Percentiles rank a stretch among this genome's conserved stretches.
Evolutionary conservation across 495 filamentous ascomycete genomes (phyloP).

Genomic region (Tricharina praecox): DNA sequence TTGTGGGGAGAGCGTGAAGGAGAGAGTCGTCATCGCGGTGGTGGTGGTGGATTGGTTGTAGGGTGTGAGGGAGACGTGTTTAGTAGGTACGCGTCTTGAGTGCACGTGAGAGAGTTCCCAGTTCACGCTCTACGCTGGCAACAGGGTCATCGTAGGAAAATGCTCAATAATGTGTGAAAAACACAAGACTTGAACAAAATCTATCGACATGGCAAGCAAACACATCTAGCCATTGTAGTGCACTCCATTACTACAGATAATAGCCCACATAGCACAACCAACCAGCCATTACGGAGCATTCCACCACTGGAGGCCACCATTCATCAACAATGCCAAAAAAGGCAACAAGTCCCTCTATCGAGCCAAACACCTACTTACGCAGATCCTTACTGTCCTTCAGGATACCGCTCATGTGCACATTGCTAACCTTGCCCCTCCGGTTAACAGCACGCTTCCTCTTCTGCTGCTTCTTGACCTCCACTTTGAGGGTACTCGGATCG

Average conservation of each 20-base stretch:
- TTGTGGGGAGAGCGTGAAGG: slow-evolving; percentile 61
- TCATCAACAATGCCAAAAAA: no score
- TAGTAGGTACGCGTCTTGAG: neutral
- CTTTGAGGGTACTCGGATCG: slow-evolving; percentile 45
- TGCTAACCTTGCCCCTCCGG: slow-evolving; percentile 69
- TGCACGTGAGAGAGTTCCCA: no score
- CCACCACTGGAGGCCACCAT: no score
- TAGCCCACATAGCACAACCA: neutral
- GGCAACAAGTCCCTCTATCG: no score
- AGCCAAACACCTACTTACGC: slow-evolving; percentile 13
- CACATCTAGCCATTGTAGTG: no score
- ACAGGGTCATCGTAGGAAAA: no score
- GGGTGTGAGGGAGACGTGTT: neutral
- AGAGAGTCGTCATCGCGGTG: slow-evolving; percentile 61
- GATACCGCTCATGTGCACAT: slow-evolving; percentile 79
- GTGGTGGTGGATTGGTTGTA: neutral
- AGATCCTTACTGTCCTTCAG: slow-evolving; percentile 49
- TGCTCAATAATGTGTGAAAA: no score
- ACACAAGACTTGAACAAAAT: no score
- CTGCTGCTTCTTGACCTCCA: slow-evolving; percentile 47
- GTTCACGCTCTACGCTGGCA: no score
- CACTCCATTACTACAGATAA: neutral
- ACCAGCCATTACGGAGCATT: no score
- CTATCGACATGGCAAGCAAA: no score
- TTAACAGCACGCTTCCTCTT: slow-evolving; percentile 50